phyloP scores from a whole-genome alignment of 208 protist species.

The Trypanosoma cruzi region DNA sequence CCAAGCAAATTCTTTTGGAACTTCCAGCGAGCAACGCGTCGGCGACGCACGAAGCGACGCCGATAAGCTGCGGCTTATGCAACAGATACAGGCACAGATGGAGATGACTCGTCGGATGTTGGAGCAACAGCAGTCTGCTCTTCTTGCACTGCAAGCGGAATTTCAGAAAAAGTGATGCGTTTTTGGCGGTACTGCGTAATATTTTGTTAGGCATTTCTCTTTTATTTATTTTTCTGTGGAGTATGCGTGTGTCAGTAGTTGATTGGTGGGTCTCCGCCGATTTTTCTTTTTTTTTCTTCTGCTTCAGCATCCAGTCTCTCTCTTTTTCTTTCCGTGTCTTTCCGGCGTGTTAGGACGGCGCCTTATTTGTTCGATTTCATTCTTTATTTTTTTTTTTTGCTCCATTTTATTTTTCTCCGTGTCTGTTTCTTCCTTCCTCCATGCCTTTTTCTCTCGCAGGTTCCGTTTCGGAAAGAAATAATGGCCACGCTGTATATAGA shows the following conservation, averaged over 20 bases:
- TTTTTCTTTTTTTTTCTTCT: background rate
- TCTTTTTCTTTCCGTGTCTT: background rate
- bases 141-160: constrained; percentile 23
- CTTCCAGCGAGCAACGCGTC: no score
- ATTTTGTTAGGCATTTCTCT: no score
- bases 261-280: background rate
- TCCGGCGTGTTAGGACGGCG: background rate
- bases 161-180: constrained; percentile 9
- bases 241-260: background rate
- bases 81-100: constrained; percentile 31
- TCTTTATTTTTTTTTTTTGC: background rate
- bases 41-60: background rate
- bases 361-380: background rate
- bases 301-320: background rate
- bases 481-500: constrained; percentile 12
- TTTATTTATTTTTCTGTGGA: background rate
- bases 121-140: constrained; percentile 30
- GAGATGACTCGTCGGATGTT: constrained; percentile 28
- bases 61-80: constrained; percentile 24
- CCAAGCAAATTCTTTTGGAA: background rate
- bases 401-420: constrained; percentile 18
- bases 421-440: constrained; percentile 4
- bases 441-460: background rate
- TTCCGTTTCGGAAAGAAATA: background rate
- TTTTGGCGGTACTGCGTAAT: no score